Base-by-base conservation (phyloP, 495 filamentous ascomycete species). In the Aspergillus biplanus region DNA sequence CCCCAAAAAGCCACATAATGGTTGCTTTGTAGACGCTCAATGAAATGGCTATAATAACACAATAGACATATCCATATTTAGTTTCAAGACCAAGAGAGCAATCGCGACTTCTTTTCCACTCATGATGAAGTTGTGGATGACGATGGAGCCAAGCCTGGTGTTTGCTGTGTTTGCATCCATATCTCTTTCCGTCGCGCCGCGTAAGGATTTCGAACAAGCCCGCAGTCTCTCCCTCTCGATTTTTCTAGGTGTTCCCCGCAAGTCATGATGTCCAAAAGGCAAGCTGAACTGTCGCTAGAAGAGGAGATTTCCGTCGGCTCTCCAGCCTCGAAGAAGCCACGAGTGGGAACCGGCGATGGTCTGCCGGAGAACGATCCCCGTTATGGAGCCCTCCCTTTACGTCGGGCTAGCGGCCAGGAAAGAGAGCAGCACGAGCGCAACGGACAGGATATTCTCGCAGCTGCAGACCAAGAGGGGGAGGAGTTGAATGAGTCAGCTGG, bases 241-340 rank as follows among this genome's bases (percentile, higher is more conserved):
- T 55, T 66, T 50, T 50, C 39, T 4, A 50, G 7, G 58, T 67
- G 56, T 33, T 56, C 58, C 66, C 59, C 53, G 52, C 58, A 57
- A 64, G 58, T 69, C 71, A 72, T 65, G 68, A 92, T 91, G 88
- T 79, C 87, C 13, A 96, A 97, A 76, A 85, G 92, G 76, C 87
- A 83, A 62, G 92, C 92, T 56, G 86, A 89, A 59, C 86, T 92
- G 67, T 80, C 89, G 52, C 80, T 95, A n/a, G 91, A 95, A 66
- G 85, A 88, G 49, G 69, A 85, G 21, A 71, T 76, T 7, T 78
- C 75, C 18, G 71, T 75, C 27, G 84, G 81, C 33, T 94, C 92
- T 11, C 92, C 92, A 1, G 85, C 83, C 33, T 89, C 89, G 21
- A 97, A 97, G 77, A 89, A 87, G 68, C 85, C 86, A 32, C 86